Percentiles rank a stretch among this genome's conserved stretches.
These are phyloP conservation scores for Aspergillus sp. DNA, from an alignment of 2,329 filamentous ascomycete species.

Conservation along the genomic window DNA sequence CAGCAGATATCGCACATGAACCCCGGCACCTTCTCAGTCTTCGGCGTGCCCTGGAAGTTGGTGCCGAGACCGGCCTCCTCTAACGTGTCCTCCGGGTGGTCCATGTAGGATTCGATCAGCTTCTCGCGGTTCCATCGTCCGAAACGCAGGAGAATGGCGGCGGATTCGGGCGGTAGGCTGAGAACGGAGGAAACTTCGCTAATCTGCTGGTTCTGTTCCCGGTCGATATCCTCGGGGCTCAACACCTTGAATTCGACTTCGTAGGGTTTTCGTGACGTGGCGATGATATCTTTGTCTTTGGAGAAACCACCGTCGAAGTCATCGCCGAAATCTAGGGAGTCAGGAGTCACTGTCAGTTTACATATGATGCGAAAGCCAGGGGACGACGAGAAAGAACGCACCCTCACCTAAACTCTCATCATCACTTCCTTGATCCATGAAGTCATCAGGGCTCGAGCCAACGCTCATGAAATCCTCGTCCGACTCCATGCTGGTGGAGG, in stretches of 20 bases:
- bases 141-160: conserved; percentile 83
- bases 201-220: conserved; percentile 80
- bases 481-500: conserved; percentile 73
- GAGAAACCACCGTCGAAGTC: conserved; percentile 61
- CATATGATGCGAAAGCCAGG: not conserved
- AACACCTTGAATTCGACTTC: conserved; percentile 83
- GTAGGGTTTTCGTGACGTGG: conserved; percentile 70
- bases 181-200: conserved; percentile 89
- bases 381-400: conserved; percentile 16
- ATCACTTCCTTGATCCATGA: conserved; percentile 71
- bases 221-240: conserved; percentile 75
- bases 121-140: conserved; percentile 96
- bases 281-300: conserved; percentile 68
- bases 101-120: conserved; percentile 95
- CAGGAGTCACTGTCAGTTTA: not conserved
- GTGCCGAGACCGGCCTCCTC: conserved; percentile 80
- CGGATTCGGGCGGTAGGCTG: conserved; percentile 82
- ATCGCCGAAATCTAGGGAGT: conserved; percentile 53
- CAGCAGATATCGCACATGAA: conserved; percentile 97
- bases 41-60: conserved; percentile 59
- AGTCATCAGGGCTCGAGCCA: conserved; percentile 71
- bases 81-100: conserved; percentile 72
- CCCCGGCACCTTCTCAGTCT: conserved; percentile 66
- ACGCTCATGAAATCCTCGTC: conserved; percentile 92
- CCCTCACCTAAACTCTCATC: conserved; percentile 55